These are phyloP conservation scores for Colletotrichum sp. DNA, from an alignment of 2,329 filamentous ascomycete species.

Conservation along the genomic window DNA sequence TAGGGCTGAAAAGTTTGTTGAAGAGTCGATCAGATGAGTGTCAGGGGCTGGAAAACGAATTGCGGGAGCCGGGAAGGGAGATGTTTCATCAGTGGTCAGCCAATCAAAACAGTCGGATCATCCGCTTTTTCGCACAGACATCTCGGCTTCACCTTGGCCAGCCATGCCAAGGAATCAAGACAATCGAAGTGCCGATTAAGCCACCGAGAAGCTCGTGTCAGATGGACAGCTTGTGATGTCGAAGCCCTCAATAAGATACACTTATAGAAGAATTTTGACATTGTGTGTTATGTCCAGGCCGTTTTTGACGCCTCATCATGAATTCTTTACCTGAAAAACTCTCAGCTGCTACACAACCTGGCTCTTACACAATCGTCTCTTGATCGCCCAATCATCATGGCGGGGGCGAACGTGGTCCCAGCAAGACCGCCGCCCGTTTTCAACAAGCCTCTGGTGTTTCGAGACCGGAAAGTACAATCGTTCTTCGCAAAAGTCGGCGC, in stretches of 20 bases:
- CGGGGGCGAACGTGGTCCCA: not conserved
- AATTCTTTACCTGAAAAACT: accelerated
- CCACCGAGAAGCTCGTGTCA: not conserved
- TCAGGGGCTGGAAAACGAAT: not conserved
- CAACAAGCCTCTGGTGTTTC: not conserved
- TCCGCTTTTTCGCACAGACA: not conserved
- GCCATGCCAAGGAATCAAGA: not conserved
- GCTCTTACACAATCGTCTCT: not conserved
- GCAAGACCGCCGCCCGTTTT: not conserved
- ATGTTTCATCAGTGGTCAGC: not conserved
- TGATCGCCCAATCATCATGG: not conserved
- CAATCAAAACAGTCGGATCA: not conserved
- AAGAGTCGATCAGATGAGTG: not conserved
- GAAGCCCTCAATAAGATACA: not conserved
- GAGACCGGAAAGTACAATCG: not conserved
- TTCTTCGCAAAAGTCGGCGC: not conserved
- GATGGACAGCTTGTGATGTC: not conserved
- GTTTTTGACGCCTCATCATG: not conserved
- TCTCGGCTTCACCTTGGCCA: not conserved
- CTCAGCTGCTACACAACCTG: not conserved
- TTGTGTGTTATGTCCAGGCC: accelerated
- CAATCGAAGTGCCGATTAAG: not conserved
- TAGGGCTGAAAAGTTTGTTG: not conserved
- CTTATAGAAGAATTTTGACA: accelerated
- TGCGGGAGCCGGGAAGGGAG: not conserved